A percentile compares a stretch with the other conserved stretches of the same genome.
These are phyloP conservation scores for Backusella luteola DNA, from an alignment of 192 early-diverging fungal species.

Conservation along the genomic window DNA sequence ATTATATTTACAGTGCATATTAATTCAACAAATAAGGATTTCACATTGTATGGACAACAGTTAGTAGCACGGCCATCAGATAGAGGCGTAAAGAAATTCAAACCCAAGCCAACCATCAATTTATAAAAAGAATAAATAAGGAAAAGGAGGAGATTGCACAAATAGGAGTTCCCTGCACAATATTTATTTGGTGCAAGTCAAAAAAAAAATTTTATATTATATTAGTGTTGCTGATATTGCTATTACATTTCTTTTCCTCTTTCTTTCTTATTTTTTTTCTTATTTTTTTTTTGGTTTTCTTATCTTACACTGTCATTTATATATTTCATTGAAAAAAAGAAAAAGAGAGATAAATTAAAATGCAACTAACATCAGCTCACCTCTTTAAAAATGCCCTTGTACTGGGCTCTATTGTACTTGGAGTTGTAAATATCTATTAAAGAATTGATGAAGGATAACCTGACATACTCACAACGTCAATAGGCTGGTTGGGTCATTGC, in stretches of 20 bases:
- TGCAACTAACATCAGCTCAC: conserved; percentile 8
- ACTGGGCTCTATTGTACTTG: not conserved
- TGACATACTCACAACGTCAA: not conserved
- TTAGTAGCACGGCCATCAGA: conserved; percentile 10
- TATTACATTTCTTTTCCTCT: not conserved
- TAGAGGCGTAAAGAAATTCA: conserved; percentile 14
- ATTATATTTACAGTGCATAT: conserved; percentile 5
- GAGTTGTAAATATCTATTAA: not conserved
- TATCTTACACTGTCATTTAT: too few species aligned
- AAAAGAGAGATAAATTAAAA: not conserved
- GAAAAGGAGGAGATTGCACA: not conserved
- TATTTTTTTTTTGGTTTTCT: too few species aligned
- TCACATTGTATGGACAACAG: conserved; percentile 3
- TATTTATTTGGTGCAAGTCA: conserved; percentile 5
- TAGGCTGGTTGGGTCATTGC: conserved; percentile 50
- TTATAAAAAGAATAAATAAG: conserved; percentile 8
- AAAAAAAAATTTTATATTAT: not conserved
- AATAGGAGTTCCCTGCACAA: conserved; percentile 4
- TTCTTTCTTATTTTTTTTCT: not conserved
- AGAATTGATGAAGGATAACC: not conserved
- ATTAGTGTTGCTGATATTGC: not conserved
- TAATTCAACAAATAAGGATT: not conserved
- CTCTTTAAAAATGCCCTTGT: conserved; percentile 6
- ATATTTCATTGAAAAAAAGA: not conserved
- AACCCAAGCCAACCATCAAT: conserved; percentile 8